Evolutionary conservation across 2,329 filamentous ascomycete species (phyloP).

Genomic region (Tolypocladium amazonense): DNA sequence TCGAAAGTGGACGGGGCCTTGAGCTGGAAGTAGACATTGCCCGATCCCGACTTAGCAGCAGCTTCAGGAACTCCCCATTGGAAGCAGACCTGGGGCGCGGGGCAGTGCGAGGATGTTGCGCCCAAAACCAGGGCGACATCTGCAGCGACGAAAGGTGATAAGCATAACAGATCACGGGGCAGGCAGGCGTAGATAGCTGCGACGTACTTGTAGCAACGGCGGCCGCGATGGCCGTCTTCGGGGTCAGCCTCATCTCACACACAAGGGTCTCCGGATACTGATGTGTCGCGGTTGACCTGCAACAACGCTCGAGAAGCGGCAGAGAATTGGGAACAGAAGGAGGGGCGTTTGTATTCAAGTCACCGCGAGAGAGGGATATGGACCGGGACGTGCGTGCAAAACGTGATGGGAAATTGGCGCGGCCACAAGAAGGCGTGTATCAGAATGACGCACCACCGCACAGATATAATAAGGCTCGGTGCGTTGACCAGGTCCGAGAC

Average conservation of each 20-base stretch:
- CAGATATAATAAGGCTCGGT: not conserved
- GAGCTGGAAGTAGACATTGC: constrained; percentile 52
- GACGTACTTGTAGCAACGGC: constrained; percentile 9
- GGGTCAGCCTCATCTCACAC: not conserved
- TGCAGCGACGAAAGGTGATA: constrained; percentile 1
- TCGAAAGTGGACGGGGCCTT: constrained; percentile 38
- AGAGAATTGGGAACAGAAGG: not conserved
- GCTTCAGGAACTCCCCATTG: constrained; percentile 41
- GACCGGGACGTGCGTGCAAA: not conserved
- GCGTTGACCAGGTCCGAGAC: not conserved
- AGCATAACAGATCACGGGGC: not conserved
- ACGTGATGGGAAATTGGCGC: not conserved
- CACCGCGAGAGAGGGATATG: too few species aligned
- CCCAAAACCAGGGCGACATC: constrained; percentile 12
- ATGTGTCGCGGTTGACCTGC: not conserved
- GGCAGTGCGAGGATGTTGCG: constrained; percentile 27
- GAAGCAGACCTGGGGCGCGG: constrained; percentile 38
- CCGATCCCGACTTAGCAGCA: constrained; percentile 34
- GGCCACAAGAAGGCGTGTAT: not conserved
- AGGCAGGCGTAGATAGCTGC: not conserved
- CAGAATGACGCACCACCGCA: not conserved
- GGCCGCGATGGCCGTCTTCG: not conserved
- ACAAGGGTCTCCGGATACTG: not conserved
- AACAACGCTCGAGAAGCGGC: not conserved
- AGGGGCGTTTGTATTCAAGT: not conserved